Conservation (phyloP, 148 eudicot genomes). For the Rheum nobile region DNA sequence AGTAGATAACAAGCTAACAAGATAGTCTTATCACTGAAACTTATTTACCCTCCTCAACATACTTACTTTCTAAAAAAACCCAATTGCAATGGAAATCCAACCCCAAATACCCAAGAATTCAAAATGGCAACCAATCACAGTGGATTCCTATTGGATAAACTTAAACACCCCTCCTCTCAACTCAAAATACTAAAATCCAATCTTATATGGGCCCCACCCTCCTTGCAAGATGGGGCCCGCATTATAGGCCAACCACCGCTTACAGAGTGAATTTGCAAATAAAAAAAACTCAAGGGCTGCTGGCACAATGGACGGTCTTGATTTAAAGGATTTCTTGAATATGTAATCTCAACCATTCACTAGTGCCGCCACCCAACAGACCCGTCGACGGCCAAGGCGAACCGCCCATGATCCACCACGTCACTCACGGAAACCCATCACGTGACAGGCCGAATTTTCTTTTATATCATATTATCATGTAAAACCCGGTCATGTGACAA, state of each 20-base stretch:
- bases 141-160: constrained; percentile 4
- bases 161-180: background rate
- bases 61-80: too few relatives aligned
- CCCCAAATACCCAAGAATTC: too few relatives aligned
- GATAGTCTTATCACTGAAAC: background rate
- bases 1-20: background rate
- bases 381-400: background rate
- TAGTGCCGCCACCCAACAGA: too few relatives aligned
- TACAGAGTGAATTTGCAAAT: background rate
- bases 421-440: background rate
- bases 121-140: background rate
- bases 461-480: too few relatives aligned
- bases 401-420: too few relatives aligned
- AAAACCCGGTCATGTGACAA: background rate
- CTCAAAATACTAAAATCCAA: background rate
- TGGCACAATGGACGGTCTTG: constrained; percentile 1
- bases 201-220: background rate
- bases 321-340: background rate
- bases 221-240: background rate
- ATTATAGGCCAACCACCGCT: background rate
- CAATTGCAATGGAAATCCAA: too few relatives aligned
- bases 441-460: too few relatives aligned
- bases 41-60: background rate
- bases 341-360: too few relatives aligned
- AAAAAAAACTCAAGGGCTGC: background rate